Percentiles rank a stretch among this genome's conserved stretches.
phyloP scores from a whole-genome alignment of 2,329 filamentous ascomycete genomes.

The Westerdykella ornata region DNA sequence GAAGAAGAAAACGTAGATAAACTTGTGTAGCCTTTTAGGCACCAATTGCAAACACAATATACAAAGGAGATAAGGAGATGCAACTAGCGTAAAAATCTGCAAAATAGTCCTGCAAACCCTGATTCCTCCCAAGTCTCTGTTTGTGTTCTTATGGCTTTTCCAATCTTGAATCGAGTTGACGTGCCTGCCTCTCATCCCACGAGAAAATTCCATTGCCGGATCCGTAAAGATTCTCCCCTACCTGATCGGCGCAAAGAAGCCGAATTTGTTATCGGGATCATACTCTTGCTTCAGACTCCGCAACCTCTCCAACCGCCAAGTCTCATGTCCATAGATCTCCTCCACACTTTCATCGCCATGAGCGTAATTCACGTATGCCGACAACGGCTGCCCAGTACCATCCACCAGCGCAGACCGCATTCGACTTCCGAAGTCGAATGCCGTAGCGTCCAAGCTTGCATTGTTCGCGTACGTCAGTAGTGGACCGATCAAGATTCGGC shows the following conservation, averaged over 20 bases:
- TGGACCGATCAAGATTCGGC: slow-evolving; percentile 10
- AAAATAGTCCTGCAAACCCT: too few relatives aligned
- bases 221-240: background rate
- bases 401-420: slow-evolving; percentile 9
- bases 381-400: slow-evolving; percentile 6
- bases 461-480: slow-evolving; percentile 13
- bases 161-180: too few relatives aligned
- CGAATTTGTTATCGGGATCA: slow-evolving; percentile 28
- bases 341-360: slow-evolving; percentile 24
- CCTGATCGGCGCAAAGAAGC: slow-evolving; percentile 25
- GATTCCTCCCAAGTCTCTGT: too few relatives aligned
- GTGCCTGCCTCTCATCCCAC: background rate
- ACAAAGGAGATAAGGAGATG: too few relatives aligned
- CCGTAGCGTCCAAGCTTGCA: slow-evolving; percentile 10
- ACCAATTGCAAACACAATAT: too few relatives aligned
- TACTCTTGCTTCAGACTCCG: slow-evolving; percentile 27
- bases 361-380: slow-evolving; percentile 33
- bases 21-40: too few relatives aligned
- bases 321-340: slow-evolving; percentile 30
- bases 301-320: slow-evolving; percentile 29
- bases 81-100: too few relatives aligned
- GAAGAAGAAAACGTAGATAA: too few relatives aligned
- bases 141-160: too few relatives aligned
- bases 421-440: slow-evolving; percentile 7
- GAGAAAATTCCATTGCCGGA: background rate